These are phyloP conservation scores for Apiotrichum siamense DNA, from an alignment of 1,284 basidiomycete genomes.

Conservation along the genomic window DNA sequence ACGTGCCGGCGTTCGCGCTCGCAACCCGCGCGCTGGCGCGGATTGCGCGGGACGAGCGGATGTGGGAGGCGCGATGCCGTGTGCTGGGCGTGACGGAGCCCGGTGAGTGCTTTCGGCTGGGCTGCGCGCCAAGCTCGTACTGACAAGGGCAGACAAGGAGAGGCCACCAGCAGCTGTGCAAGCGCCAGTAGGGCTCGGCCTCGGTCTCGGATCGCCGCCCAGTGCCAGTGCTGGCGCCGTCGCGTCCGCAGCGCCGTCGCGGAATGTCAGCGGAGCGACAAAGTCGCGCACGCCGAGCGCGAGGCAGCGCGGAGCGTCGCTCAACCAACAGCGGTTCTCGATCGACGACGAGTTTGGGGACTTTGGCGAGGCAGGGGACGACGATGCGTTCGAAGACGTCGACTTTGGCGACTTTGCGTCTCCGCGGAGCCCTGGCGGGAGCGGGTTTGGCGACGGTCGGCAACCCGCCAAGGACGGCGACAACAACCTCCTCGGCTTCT, in stretches of 20 bases:
- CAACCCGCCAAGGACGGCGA: conserved; percentile 19
- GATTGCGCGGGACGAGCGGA: conserved; percentile 61
- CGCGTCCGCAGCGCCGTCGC: not conserved
- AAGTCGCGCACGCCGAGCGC: not conserved
- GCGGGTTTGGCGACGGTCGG: conserved; percentile 40
- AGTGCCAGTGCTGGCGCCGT: not conserved
- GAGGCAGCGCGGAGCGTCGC: not conserved
- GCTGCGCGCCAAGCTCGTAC: not conserved
- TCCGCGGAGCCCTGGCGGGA: conserved; percentile 9
- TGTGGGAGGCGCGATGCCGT: conserved; percentile 69
- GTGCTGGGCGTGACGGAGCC: conserved; percentile 52
- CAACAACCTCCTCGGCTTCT: conserved; percentile 45
- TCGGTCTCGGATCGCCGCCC: not conserved
- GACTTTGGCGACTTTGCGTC: conserved; percentile 80
- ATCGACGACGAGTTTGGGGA: conserved; percentile 40
- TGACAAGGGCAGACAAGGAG: conserved; percentile 1
- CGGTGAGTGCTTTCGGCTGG: conserved; percentile 8
- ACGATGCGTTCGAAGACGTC: conserved; percentile 56
- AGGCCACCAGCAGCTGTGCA: not conserved
- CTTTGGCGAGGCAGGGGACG: conserved; percentile 31
- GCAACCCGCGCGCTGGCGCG: conserved; percentile 59
- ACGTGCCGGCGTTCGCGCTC: conserved; percentile 67
- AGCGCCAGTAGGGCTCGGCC: not conserved
- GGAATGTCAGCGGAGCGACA: not conserved
- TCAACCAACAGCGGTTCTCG: conserved; percentile 16